A percentile compares a stretch with the other conserved stretches of the same genome.
Conservation (phyloP, 1,139 yeast species). For the Yamadazyma trypodendri region DNA sequence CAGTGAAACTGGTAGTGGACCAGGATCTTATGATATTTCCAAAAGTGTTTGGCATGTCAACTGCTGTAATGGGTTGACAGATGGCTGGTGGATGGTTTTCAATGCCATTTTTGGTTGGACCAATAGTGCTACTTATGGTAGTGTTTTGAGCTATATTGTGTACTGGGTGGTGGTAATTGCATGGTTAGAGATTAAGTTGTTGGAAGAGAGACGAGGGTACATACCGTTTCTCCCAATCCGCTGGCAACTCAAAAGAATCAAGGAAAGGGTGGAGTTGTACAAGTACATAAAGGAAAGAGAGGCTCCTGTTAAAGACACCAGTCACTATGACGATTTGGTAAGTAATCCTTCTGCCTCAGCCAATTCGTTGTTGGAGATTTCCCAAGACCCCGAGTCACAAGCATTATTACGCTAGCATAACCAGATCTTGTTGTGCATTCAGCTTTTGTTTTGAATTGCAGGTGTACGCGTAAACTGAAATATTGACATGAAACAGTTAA, state of each 20-base stretch:
- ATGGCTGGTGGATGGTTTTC: conserved; percentile 39
- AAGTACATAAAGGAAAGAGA: conserved; percentile 12
- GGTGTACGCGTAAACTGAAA: no score
- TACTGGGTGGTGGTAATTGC: conserved; percentile 37
- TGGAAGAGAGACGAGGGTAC: conserved; percentile 63
- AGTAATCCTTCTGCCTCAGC: conserved; percentile 13
- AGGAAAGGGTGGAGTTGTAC: conserved; percentile 39
- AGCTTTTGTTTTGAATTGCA: no score
- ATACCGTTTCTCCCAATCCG: conserved; percentile 58
- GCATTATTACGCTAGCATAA: conserved; percentile 5
- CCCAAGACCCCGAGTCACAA: conserved; percentile 6
- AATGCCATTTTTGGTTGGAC: conserved; percentile 51
- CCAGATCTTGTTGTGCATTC: no score
- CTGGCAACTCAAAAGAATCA: conserved; percentile 58
- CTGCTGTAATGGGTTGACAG: conserved; percentile 38
- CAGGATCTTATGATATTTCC: conserved; percentile 44
- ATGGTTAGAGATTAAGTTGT: conserved; percentile 32
- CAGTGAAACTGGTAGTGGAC: conserved; percentile 49
- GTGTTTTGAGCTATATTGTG: conserved; percentile 36
- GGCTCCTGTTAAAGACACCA: conserved; percentile 3
- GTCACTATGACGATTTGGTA: conserved; percentile 11
- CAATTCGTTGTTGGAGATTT: conserved; percentile 1
- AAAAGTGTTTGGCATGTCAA: conserved; percentile 48
- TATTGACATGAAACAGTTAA: no score
- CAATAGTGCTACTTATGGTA: conserved; percentile 48